A percentile compares a stretch with the other conserved stretches of the same genome.
phyloP scores from a whole-genome alignment of 2,329 filamentous ascomycete species.

The Xylariales sp. region DNA sequence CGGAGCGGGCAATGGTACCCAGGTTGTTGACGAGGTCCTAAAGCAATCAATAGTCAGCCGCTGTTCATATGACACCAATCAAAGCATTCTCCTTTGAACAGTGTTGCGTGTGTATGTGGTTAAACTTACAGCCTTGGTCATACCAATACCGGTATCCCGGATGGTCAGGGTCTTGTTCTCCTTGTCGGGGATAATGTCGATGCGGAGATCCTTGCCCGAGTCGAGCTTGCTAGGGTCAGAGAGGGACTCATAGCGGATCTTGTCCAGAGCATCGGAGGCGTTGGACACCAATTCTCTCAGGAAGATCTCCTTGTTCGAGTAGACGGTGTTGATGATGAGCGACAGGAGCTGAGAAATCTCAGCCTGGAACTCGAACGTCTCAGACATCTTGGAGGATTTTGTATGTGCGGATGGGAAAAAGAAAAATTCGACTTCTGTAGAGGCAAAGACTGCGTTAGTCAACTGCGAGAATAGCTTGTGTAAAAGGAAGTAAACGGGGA shows the following conservation, averaged over 20 bases:
- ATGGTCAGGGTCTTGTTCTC: slow-evolving; percentile 97
- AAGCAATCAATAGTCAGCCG: slow-evolving; percentile 30
- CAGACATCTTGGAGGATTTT: slow-evolving; percentile 73
- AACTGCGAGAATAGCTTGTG: too few species aligned
- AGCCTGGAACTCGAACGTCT: slow-evolving; percentile 99
- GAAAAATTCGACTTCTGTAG: slow-evolving; percentile 10
- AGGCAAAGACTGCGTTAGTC: not conserved
- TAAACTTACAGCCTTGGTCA: slow-evolving; percentile 97
- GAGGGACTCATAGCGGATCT: slow-evolving; percentile 98
- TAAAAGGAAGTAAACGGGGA: too few species aligned
- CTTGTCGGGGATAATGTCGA: slow-evolving; percentile 98
- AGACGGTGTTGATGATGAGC: slow-evolving; percentile 99
- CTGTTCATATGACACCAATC: too few species aligned
- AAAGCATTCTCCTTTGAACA: too few species aligned
- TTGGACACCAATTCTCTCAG: slow-evolving; percentile 98
- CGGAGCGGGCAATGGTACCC: slow-evolving; percentile 97
- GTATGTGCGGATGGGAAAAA: slow-evolving; percentile 9
- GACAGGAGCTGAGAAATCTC: slow-evolving; percentile 99
- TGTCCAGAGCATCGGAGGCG: slow-evolving; percentile 97
- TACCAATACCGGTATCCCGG: slow-evolving; percentile 97
- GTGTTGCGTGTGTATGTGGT: too few species aligned
- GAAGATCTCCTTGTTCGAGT: slow-evolving; percentile 99
- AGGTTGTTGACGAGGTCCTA: slow-evolving; percentile 99
- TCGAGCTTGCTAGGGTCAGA: slow-evolving; percentile 98
- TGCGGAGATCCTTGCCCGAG: slow-evolving; percentile 93